Evolutionary conservation across 2,329 filamentous ascomycete species (phyloP), one percentile per base, ranked within the genome.

Genomic region (Diaporthe sp.): DNA sequence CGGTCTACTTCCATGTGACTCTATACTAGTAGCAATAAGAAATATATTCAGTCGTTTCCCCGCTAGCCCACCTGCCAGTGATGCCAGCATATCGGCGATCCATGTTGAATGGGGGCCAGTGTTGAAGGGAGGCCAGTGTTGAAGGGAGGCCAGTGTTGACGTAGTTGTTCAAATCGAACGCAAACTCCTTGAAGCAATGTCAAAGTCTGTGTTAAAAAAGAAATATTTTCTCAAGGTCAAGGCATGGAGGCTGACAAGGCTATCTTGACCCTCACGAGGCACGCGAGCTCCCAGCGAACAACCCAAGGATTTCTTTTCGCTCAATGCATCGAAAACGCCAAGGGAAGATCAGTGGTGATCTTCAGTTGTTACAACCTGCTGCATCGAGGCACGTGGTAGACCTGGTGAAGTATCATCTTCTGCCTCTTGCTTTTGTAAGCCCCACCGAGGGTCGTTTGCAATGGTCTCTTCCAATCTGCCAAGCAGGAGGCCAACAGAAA

Each of bases 401-500:
- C 30, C n/a, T 6, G 32, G 30, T 10, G 59, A 56, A 17, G 53
- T 13, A 32, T n/a, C 9, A 10, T 10, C 8, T 15, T 42, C 66
- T 63, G 58, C 37, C 17, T 25, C 44, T 35, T 58, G n/a, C 25
- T 63, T 65, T 37, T 77, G 76, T 15, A 75, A 13, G 8, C 76
- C 75, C 76, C 76, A 77, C 9, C 63, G 63, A 35, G 73, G 61
- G 25, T 77, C 71, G 25, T 76, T 44, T 58, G 71, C 73, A 44
- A 78, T 76, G 10, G 25, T n/a, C 17, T 68, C 32, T 22, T 73
- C 73, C 12, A 9, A 71, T 37, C 39, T 71, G 6, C 63, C 55
- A 1, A 89, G 86, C 6, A 88, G 81, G 0, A 88, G 73, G 0
- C 88, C 88, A 17, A 90, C 86, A n/a, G 81, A 81, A 0, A 91